Evolutionary conservation across 257 asterid genomes (phyloP).

Genomic region (Handroanthus guayacan): DNA sequence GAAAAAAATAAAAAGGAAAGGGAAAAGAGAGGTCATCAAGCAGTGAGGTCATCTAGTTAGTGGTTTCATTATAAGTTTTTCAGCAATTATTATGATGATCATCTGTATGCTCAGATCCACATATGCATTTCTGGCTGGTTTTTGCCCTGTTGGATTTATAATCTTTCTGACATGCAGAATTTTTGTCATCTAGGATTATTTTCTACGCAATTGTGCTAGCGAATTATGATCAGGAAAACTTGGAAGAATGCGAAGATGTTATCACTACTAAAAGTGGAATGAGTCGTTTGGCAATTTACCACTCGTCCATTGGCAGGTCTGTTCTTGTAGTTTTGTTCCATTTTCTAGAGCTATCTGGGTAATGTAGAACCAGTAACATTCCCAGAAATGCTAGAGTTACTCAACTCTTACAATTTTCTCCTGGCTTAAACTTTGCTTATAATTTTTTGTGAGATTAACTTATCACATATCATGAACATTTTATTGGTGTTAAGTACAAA

Average conservation of each 20-base stretch:
- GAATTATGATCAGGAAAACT: conserved; percentile 72
- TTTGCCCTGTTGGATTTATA: not conserved
- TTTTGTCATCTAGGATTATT: conserved; percentile 64
- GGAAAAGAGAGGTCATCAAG: not conserved
- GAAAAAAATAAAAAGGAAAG: not conserved
- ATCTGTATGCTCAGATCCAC: not conserved
- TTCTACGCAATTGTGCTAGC: conserved; percentile 81
- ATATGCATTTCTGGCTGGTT: conserved; percentile 18
- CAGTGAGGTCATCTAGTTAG: not conserved
- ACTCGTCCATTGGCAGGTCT: conserved; percentile 90
- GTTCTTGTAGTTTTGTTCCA: conserved; percentile 33
- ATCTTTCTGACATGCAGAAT: conserved; percentile 26
- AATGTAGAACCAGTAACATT: conserved; percentile 5
- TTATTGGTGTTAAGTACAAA: no score
- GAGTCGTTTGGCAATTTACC: conserved; percentile 67
- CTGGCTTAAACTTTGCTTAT: no score
- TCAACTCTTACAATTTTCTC: no score
- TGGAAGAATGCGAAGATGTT: conserved; percentile 56
- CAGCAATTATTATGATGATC: conserved; percentile 5
- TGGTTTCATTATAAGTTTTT: not conserved
- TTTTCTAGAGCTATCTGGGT: conserved; percentile 10
- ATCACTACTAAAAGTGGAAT: conserved; percentile 78
- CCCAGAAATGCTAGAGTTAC: not conserved
- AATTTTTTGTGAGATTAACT: no score
- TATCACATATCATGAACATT: no score